Evolutionary conservation across 1,284 basidiomycete species (phyloP).

Genomic region (Meira miltonrushii): DNA sequence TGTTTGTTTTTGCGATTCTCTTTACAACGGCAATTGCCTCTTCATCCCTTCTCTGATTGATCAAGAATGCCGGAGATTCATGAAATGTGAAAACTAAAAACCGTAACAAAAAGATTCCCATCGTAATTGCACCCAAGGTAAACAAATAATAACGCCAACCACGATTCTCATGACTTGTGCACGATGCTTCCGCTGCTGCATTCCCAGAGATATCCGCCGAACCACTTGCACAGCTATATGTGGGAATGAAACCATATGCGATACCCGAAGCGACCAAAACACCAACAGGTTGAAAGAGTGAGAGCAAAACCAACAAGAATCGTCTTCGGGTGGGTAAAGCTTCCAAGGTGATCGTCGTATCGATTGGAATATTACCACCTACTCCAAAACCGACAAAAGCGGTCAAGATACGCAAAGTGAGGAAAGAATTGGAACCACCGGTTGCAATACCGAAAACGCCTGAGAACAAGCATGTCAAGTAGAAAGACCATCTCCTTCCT

Average conservation of each 20-base stretch:
- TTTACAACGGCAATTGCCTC: slow-evolving; percentile 32
- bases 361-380: slow-evolving; percentile 45
- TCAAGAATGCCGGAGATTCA: slow-evolving; percentile 45
- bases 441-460: slow-evolving; percentile 37
- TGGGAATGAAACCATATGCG: slow-evolving; percentile 43
- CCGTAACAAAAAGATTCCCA: slow-evolving; percentile 43
- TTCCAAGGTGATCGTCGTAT: slow-evolving; percentile 43
- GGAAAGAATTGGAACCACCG: slow-evolving; percentile 32
- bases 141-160: slow-evolving; percentile 49
- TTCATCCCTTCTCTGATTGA: slow-evolving; percentile 35
- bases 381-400: slow-evolving; percentile 41
- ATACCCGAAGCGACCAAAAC: slow-evolving; percentile 39
- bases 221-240: slow-evolving; percentile 26
- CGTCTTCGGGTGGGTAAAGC: slow-evolving; percentile 32
- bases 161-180: slow-evolving; percentile 33
- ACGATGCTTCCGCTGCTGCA: slow-evolving; percentile 15
- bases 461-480: slow-evolving; percentile 38
- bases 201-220: neutral
- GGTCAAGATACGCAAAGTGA: slow-evolving; percentile 29
- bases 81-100: slow-evolving; percentile 43
- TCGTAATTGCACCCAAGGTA: slow-evolving; percentile 43
- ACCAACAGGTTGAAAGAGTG: slow-evolving; percentile 47
- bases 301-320: slow-evolving; percentile 35
- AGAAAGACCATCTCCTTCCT: slow-evolving; percentile 42
- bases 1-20: slow-evolving; percentile 48